Evolutionary conservation across 176 grass and related monocot genomes (phyloP).

Genomic region (Dendrocalamus sinicus): DNA sequence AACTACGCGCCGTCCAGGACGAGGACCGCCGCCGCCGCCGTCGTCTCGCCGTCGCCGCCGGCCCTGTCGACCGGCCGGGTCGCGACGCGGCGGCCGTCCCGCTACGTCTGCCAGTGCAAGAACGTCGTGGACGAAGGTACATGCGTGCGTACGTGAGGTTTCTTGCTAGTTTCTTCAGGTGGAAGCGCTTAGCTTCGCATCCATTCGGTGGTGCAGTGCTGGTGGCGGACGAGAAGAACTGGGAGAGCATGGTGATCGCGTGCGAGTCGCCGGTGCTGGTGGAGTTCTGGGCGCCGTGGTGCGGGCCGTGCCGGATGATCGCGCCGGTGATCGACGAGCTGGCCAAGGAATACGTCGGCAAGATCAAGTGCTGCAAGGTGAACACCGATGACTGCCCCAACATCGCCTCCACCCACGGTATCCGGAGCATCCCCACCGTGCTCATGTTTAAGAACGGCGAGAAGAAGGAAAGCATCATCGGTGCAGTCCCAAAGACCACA

Average conservation of each 20-base stretch:
- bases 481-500: conserved; percentile 78
- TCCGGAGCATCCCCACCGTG: conserved; percentile 95
- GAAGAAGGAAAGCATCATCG: conserved; percentile 93
- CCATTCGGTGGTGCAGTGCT: conserved; percentile 49
- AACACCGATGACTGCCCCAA: conserved; percentile 88
- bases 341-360: conserved; percentile 84
- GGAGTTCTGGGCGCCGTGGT: conserved; percentile 99
- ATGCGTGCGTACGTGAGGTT: not conserved
- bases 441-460: conserved; percentile 88
- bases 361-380: conserved; percentile 81
- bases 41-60: not conserved
- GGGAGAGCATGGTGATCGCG: conserved; percentile 65
- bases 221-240: conserved; percentile 71
- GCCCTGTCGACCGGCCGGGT: not conserved
- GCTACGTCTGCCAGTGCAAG: conserved; percentile 64
- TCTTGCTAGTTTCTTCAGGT: not conserved
- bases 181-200: not conserved
- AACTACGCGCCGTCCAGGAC: conserved; percentile 28
- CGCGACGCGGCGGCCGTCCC: conserved; percentile 39
- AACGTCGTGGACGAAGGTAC: conserved; percentile 89
- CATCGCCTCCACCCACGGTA: conserved; percentile 75
- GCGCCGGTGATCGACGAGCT: conserved; percentile 89
- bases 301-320: conserved; percentile 95
- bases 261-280: conserved; percentile 84
- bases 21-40: not conserved